Percentiles rank a stretch among this genome's conserved stretches.
Evolutionary conservation across 257 asterid genomes (phyloP).

Genomic region (Oldenlandia corymbosa): DNA sequence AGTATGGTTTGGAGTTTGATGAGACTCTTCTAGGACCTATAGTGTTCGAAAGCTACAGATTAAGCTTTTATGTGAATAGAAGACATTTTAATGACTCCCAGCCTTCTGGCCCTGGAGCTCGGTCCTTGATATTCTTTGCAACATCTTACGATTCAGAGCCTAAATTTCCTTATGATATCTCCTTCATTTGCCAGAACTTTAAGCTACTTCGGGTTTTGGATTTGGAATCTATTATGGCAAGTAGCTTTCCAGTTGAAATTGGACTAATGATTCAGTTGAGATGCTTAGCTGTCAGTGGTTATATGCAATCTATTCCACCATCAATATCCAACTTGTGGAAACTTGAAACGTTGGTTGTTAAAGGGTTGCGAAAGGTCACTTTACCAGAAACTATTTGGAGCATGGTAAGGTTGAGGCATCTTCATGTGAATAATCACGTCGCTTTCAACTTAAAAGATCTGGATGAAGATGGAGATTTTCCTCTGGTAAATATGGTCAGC

Average conservation of each 20-base stretch:
- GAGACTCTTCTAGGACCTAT: not conserved
- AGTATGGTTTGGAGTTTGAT: not conserved
- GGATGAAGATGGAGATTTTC: not conserved
- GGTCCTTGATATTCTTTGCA: not conserved
- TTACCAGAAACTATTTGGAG: slow-evolving; percentile 1
- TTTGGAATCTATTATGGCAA: not conserved
- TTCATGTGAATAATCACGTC: too few relatives aligned
- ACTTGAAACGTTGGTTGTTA: not conserved
- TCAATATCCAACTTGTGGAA: not conserved
- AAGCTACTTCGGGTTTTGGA: not conserved
- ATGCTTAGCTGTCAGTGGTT: slow-evolving; percentile 2
- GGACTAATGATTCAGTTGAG: too few relatives aligned
- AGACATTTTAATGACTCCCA: not conserved
- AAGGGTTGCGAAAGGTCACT: not conserved
- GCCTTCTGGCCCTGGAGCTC: not conserved
- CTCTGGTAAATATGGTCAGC: not conserved
- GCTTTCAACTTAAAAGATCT: too few relatives aligned
- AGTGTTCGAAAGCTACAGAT: not conserved
- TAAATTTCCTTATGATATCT: too few relatives aligned
- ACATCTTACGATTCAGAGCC: not conserved
- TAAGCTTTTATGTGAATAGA: not conserved
- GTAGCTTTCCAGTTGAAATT: not conserved
- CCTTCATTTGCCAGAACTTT: not conserved
- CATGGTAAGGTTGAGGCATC: not conserved
- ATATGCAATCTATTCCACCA: not conserved